Conservation (phyloP, 164 flowering plant species). For the Warburgia ugandensis region DNA sequence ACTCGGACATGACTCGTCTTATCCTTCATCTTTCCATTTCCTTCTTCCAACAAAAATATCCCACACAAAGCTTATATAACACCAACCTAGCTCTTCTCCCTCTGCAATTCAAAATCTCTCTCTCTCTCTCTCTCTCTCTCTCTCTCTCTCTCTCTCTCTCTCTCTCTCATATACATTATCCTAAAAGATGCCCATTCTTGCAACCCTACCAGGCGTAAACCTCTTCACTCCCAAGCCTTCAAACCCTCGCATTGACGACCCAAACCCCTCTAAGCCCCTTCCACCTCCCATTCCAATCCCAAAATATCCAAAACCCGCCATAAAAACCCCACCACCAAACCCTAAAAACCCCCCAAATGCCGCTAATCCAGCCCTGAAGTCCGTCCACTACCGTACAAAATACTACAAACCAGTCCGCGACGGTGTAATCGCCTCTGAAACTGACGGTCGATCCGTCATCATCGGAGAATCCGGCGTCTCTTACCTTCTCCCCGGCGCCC, state of each 20-base stretch:
- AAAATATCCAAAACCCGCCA: conserved; percentile 31
- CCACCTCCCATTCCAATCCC: conserved; percentile 35
- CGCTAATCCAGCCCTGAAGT: conserved; percentile 41
- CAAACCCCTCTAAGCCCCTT: conserved; percentile 15
- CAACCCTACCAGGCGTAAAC: conserved; percentile 40
- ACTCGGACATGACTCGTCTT: too few relatives aligned
- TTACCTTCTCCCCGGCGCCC: conserved; percentile 83
- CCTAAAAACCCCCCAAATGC: conserved; percentile 11
- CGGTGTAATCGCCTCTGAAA: conserved; percentile 43
- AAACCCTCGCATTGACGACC: conserved; percentile 16
- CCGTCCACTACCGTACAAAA: conserved; percentile 47
- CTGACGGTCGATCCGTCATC: conserved; percentile 47
- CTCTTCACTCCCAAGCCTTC: conserved; percentile 57
- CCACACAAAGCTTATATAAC: too few relatives aligned
- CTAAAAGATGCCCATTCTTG: conserved; percentile 37
- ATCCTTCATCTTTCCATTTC: too few relatives aligned
- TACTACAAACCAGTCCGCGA: conserved; percentile 68
- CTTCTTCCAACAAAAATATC: too few relatives aligned
- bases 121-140: background rate
- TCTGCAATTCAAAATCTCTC: background rate
- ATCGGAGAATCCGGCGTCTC: conserved; percentile 81
- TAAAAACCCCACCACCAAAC: conserved; percentile 10
- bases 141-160: background rate
- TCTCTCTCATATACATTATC: background rate
- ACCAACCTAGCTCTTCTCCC: too few relatives aligned